These are phyloP conservation scores for Diplogelasinospora grovesii DNA, from an alignment of 495 filamentous ascomycete genomes.

Conservation along the genomic window DNA sequence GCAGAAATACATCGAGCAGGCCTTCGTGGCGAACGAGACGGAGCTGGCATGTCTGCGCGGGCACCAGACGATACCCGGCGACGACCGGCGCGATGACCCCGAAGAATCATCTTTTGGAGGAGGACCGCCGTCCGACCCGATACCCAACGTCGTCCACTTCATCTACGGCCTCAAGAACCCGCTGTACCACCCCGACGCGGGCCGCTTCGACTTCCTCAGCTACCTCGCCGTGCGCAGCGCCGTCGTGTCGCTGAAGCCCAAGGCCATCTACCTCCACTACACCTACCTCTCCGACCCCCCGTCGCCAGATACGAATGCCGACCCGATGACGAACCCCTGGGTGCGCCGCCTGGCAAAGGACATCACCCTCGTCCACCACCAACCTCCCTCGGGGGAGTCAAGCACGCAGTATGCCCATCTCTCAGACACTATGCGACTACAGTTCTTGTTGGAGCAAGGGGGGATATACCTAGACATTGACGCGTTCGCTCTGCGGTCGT, in stretches of 20 bases:
- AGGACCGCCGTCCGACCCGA: constrained; percentile 25
- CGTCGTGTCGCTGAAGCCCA: constrained; percentile 35
- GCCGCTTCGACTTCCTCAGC: constrained; percentile 37
- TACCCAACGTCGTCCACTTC: constrained; percentile 44
- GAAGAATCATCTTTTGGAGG: too few species aligned
- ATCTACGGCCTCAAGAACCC: constrained; percentile 39
- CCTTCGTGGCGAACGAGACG: constrained; percentile 27
- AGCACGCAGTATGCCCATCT: constrained; percentile 37
- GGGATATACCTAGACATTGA: constrained; percentile 43
- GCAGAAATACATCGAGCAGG: constrained; percentile 33
- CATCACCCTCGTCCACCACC: constrained; percentile 37
- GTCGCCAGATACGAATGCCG: constrained; percentile 27
- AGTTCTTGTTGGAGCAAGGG: constrained; percentile 34
- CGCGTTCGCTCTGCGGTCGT: constrained; percentile 35
- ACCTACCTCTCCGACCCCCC: constrained; percentile 35
- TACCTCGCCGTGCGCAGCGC: constrained; percentile 41
- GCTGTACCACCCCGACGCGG: constrained; percentile 25
- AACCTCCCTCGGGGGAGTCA: constrained; percentile 26
- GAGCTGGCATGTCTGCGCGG: constrained; percentile 36
- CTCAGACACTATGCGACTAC: constrained; percentile 39
- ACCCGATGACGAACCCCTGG: constrained; percentile 37
- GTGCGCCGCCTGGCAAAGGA: constrained; percentile 30
- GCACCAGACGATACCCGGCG: constrained; percentile 14
- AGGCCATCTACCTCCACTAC: constrained; percentile 38
- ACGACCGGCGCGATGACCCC: too few species aligned